phyloP scores from a whole-genome alignment of 805 yeast species.

The Candida coquimbonensis region DNA sequence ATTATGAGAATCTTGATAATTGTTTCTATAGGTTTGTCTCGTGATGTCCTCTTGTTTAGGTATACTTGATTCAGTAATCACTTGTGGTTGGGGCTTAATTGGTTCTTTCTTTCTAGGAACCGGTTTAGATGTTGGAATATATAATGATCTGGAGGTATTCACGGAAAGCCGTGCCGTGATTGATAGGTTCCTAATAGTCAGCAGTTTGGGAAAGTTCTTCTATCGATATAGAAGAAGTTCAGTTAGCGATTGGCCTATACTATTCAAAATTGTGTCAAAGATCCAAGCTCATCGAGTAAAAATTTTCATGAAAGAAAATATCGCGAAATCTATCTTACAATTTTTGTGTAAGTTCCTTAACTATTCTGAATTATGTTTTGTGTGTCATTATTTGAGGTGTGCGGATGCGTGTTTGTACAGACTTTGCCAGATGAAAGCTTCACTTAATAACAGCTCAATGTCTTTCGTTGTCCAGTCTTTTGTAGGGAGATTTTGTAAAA shows the following conservation, averaged over 20 bases:
- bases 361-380: neutral
- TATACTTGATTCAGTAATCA: neutral
- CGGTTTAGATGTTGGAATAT: neutral
- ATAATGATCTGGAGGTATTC: conserved; percentile 6
- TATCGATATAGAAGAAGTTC: neutral
- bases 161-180: conserved; percentile 9
- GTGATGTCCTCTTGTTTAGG: neutral
- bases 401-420: conserved; percentile 86
- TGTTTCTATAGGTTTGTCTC: too few species aligned
- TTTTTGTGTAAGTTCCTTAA: neutral
- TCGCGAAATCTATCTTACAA: conserved; percentile 1
- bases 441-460: conserved; percentile 85
- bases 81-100: neutral
- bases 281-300: conserved; percentile 2
- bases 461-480: conserved; percentile 80
- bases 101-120: neutral
- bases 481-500: conserved; percentile 87
- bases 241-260: neutral
- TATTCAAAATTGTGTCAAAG: conserved; percentile 1
- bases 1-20: too few species aligned
- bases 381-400: conserved; percentile 45
- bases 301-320: neutral
- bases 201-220: neutral
- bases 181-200: neutral
- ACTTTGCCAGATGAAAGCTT: conserved; percentile 95